Base-by-base conservation (phyloP, 2,329 filamentous ascomycete genomes). In the Chaetomium globosum region DNA sequence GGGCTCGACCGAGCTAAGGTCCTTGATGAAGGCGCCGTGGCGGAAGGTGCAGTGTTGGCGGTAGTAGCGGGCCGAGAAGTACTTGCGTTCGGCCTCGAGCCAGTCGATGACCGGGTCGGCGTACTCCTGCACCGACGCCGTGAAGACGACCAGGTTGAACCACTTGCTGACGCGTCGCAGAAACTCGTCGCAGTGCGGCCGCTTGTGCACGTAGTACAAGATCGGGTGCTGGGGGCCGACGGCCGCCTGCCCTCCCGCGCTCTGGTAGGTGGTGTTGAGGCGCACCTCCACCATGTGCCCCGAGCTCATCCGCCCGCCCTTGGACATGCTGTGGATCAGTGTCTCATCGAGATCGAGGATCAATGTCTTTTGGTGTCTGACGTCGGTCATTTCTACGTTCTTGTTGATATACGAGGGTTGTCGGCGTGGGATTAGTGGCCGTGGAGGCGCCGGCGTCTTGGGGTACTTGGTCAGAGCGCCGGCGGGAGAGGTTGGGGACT, bases 241-340 rank as follows among this genome's bases (percentile, higher is more conserved):
- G 26, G 83, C 84, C 23, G 87, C 81, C 70, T 88, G 85, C 30
- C 89, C 88, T 36, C 86, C 87, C 56, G 86, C 85, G 62, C 87
- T 88, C 53, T 92, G 85, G 63, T 87, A 80, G 67, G 87, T 88
- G 65, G 89, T 89, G 75, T 90, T 91, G 67, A 97, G 84, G 73
- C 93, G 93, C 69, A 99, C 95, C 80, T 99, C 95, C 60, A 99
- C 93, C 95, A 99, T 99, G 79, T 99, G 95, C 21, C 95, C 95
- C 23, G 92, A 94, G 73, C 92, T 94, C 89, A 97, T 97, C 65
- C 94, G 87, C 61, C 94, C 93, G 33, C 95, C 95, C 76, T 97
- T 97, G 67, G 94, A 93, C 85, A 98, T 93, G 77, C 93, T 97
- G 82, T 99, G 95, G 71, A 99, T 99, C 71, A 99, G 80, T 0